These are phyloP conservation scores for Didymella lethalis DNA, from an alignment of 2,329 filamentous ascomycete genomes.

Conservation along the genomic window DNA sequence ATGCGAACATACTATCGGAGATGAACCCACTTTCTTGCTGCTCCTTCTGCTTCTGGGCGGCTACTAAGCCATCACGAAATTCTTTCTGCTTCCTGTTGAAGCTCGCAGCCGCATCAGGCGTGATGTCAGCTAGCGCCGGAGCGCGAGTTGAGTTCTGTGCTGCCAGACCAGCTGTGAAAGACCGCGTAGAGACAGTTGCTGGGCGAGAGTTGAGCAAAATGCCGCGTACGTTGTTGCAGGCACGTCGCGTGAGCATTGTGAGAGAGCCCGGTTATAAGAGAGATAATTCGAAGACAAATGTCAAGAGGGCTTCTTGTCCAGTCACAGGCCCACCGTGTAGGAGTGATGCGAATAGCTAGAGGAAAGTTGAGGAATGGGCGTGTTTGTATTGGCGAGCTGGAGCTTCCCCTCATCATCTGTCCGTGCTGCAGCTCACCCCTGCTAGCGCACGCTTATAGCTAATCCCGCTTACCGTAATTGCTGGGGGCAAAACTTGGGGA, in stretches of 20 bases:
- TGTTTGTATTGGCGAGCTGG: constrained; percentile 11
- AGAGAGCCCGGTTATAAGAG: constrained; percentile 3
- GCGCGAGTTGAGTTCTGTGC: constrained; percentile 37
- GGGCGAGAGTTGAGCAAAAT: constrained; percentile 29
- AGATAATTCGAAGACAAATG: not conserved
- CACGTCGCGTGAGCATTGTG: constrained; percentile 46
- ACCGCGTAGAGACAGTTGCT: constrained; percentile 31
- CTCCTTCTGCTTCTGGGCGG: constrained; percentile 77
- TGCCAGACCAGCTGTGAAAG: constrained; percentile 39
- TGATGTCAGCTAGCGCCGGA: constrained; percentile 89
- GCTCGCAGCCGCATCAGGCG: constrained; percentile 70
- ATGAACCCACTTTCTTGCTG: constrained; percentile 82
- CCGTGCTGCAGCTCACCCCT: constrained; percentile 23
- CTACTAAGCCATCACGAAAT: constrained; percentile 82
- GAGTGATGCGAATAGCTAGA: not conserved
- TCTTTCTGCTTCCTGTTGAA: constrained; percentile 86
- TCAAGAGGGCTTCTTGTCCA: not conserved
- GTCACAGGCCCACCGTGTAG: not conserved
- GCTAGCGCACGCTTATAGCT: constrained; percentile 8
- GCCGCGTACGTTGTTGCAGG: constrained; percentile 38
- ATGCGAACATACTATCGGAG: constrained; percentile 52
- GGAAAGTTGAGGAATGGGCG: constrained; percentile 1
- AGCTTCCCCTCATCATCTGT: constrained; percentile 21
- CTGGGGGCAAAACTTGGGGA: constrained; percentile 14
- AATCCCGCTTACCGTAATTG: not conserved